Percentiles rank a stretch among this genome's conserved stretches.
phyloP scores from a whole-genome alignment of 78 protist species.

The Polysphondylium violaceum region DNA sequence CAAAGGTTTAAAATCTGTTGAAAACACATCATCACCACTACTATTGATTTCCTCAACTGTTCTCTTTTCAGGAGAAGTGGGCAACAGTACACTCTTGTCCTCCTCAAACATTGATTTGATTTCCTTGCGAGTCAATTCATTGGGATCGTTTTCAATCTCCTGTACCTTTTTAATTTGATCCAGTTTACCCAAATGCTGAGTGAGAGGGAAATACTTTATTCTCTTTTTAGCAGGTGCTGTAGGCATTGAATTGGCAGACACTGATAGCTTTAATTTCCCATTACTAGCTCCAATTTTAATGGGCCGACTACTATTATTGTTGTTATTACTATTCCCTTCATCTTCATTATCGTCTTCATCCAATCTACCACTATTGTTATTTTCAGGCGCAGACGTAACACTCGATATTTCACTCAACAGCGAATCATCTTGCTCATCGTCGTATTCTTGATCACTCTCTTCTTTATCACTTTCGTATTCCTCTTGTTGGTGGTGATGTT shows the following conservation, averaged over 20 bases:
- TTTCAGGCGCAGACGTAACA: no score
- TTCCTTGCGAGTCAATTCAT: background rate
- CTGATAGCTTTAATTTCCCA: background rate
- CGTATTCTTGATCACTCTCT: no score
- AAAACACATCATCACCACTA: conserved; percentile 23
- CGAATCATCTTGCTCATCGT: no score
- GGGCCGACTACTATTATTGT: background rate
- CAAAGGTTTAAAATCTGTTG: no score
- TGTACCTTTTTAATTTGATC: conserved; percentile 22
- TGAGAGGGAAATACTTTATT: conserved; percentile 7
- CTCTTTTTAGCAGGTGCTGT: background rate
- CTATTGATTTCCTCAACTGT: conserved; percentile 2
- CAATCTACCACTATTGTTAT: no score
- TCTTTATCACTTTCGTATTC: no score
- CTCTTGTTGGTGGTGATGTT: background rate
- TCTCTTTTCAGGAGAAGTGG: background rate
- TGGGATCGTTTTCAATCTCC: conserved; percentile 6
- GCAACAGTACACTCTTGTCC: background rate
- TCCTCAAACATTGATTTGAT: conserved; percentile 30
- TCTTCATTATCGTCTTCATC: background rate
- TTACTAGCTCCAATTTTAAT: background rate
- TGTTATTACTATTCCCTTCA: background rate
- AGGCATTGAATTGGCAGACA: background rate
- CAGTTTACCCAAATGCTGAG: conserved; percentile 1
- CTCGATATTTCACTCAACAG: no score